Base-by-base conservation (phyloP, 225 moss, liverwort and hornwort genomes). In the Bryum argenteum region DNA sequence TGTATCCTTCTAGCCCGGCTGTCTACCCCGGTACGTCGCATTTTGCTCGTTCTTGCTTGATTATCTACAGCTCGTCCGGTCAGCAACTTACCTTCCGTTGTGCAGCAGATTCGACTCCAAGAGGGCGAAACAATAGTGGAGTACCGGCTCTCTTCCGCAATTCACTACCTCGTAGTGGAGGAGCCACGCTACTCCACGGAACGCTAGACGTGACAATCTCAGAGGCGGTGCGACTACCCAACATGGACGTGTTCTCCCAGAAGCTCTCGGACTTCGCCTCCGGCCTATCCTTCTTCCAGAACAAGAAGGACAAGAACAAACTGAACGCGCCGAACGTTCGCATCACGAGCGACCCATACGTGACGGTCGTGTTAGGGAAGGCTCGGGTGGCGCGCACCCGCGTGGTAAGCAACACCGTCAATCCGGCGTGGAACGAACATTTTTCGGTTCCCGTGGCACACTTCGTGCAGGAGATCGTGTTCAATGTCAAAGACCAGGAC, bases 331-430 rank as follows among this genome's bases (percentile, higher is more conserved):
- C 83, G 17, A 84, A 78, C 63, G 81, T 83, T 71, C 86, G 83
- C 56, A 84, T 92, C 65, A 98, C 97, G 1, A 98, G 97, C 67
- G 97, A 98, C 77, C 97, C 97, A 16, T 98, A 98, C 73, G 94
- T 86, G 11, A 89, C 94, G 10, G 91, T 98, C 4, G 65, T 94
- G 48, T 81, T 98, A 3, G 89, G 74, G 44, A 78, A 88, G 3
- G 97, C 97, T 15, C 83, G 92, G 60, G 81, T 98, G 75, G 94
- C 97, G 4, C 92, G 94, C 71, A 94, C 97, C 17, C 88, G 92
- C 4, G 97, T 98, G 53, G 82, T 98, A 45, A 79, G 43, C 37
- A 98, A 98, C 75, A 84, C 71, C 77, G 44, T 83, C 69, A 80
- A 91, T 44, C 97, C 97, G 0, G 79, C 74, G 55, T 98, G 94